Evolutionary conservation across 768 basidiomycete genomes (phyloP), one percentile per base, ranked within the genome.

Genomic region (Cantharellus anzutake): DNA sequence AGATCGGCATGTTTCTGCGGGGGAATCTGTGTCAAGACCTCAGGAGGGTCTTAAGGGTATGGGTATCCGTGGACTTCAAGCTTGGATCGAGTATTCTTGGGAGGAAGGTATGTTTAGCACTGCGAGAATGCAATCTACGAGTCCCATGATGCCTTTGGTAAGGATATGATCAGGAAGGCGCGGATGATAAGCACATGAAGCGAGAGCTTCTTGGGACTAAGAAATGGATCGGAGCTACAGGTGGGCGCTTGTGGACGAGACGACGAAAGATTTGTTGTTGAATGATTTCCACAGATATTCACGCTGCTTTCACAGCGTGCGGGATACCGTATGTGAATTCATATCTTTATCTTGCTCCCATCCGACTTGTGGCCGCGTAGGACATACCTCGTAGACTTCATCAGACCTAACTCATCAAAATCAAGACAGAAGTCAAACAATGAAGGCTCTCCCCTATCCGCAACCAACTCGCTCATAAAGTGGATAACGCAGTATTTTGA

Each of bases 21-120:
- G 14, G 5, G 14, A 16, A 37, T 14, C 35, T 42, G 56, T 14
- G 5, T 37, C 16, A 40, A 14, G 41, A 38, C 38, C 56, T 14
- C 40, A 38, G 5, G 56, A 57, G 29, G 40, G 42, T 42, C 29
- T 56, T 40, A 37, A 71, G 5, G 70, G 77, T 1, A 91, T 90
- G 2, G 74, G 87, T 20, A 75, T 94, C 16, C 73, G 80, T 16
- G 82, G 85, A 65, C 66, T 93, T 40, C 91, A 94, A 65, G 66
- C 61, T 4, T 83, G 83, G 81, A 80, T 96, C 51, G 85, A 94
- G 68, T 73, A 76, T 59, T 90, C 90, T 2, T 96, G 91, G 91
- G 70, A 72, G 42, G 72, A 72, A 41, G 86, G 87, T 82, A 41
- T 7, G 60, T 59, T 42, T 56, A 5, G 7, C 5, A 34, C 29